Evolutionary conservation across 1,284 basidiomycete species (phyloP), one percentile per base, ranked within the genome.

Genomic region (Sparassis latifolia): DNA sequence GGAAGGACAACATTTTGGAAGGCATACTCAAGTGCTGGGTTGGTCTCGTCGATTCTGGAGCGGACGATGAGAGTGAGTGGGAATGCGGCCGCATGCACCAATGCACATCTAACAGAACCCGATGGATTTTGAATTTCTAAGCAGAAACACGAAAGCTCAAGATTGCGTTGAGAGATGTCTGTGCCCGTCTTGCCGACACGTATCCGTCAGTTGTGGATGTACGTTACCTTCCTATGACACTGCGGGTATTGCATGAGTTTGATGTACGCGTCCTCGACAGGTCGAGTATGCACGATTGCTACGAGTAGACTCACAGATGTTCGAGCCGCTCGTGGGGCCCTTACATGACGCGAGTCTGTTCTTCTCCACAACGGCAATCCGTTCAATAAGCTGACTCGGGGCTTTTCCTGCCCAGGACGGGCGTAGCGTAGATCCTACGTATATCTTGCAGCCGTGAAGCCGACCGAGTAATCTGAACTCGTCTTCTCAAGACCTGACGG

Each of bases 11-110:
- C 0, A 80, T 89, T 45, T 55, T 87, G 38, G 79, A 83, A 60
- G 81, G 71, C 3, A 62, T 86, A 41, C 78, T 73, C 30, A 75
- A 77, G 52, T 84, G 81, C 57, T 89, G 87, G 86, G 78, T 85
- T 33, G 62, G 63, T 6, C 57, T 75, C 43, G 53, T 62, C 46
- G 74, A 77, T 48, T 58, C 59, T 44, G 60, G 60, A 10, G 40
- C 43, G 7, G 39, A 52, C 20, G 53, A 53, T 10, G 33, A 54
- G 47, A 55, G 60, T 62, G 32, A 40, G 53, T 38, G 27, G 20
- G 20, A 20, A 20, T 20, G 20, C 20, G 20, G 20, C 20, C 20
- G 20, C 20, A 20, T 20, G 20, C 20, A 20, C 20, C 20, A 20
- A 20, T 20, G 20, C 20, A 20, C 20, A 20, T 20, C 20, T 20